phyloP scores from a whole-genome alignment of 768 basidiomycete species.

The Kwoniella sp. region DNA sequence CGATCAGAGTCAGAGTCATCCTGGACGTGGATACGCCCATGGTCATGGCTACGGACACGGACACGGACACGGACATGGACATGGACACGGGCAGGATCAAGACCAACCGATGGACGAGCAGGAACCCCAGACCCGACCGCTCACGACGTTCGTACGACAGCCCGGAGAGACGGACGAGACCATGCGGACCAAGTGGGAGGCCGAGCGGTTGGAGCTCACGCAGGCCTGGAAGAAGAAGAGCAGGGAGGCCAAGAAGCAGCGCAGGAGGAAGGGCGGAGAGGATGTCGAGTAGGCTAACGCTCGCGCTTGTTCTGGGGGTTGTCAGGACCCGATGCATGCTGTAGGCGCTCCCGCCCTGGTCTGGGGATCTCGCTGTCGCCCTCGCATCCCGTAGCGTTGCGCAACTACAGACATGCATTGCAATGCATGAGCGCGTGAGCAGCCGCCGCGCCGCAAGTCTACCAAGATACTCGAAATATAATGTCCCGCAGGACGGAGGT shows the following conservation, averaged over 20 bases:
- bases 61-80: neutral
- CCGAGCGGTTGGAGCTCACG: slow-evolving; percentile 46
- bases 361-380: too few species aligned
- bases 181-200: slow-evolving; percentile 48
- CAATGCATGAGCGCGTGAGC: too few species aligned
- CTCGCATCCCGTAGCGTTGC: too few species aligned
- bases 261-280: slow-evolving; percentile 36
- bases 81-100: neutral
- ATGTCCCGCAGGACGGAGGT: too few species aligned
- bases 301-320: too few species aligned
- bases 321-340: too few species aligned
- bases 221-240: slow-evolving; percentile 49
- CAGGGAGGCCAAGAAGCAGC: slow-evolving; percentile 50
- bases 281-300: slow-evolving; percentile 24
- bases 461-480: too few species aligned
- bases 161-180: slow-evolving; percentile 27
- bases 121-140: neutral
- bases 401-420: too few species aligned
- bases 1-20: neutral
- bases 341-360: too few species aligned
- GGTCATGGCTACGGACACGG: neutral
- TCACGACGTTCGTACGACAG: slow-evolving; percentile 27
- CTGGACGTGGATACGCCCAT: neutral
- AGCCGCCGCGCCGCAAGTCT: too few species aligned
- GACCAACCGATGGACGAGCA: slow-evolving; percentile 2